Conservation (phyloP, 164 flowering plant genomes). For the Aristolochia fimbriata region DNA sequence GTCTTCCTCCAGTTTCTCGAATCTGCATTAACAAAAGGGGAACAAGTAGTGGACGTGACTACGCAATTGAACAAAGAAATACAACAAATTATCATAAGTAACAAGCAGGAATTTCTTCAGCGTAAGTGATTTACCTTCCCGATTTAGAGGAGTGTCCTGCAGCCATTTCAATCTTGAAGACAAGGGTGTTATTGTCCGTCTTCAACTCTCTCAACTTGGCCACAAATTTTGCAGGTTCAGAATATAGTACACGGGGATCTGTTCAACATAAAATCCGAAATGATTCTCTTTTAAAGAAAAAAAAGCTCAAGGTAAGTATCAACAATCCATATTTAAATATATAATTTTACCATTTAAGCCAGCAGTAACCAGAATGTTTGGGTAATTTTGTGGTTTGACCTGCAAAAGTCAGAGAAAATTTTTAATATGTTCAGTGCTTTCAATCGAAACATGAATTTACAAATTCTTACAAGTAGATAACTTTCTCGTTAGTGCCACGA, state of each 20-base stretch:
- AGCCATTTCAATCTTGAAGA: constrained; percentile 31
- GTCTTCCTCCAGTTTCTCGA: constrained; percentile 15
- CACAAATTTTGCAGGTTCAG: constrained; percentile 92
- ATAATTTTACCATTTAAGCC: constrained; percentile 62
- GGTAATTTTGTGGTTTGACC: constrained; percentile 75
- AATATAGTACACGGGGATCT: constrained; percentile 91
- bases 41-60: too few relatives aligned
- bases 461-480: too few relatives aligned
- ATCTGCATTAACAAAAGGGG: constrained; percentile 2
- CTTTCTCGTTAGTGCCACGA: too few relatives aligned
- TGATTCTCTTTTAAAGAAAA: not conserved
- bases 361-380: constrained; percentile 75
- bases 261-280: constrained; percentile 7
- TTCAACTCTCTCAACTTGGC: constrained; percentile 82
- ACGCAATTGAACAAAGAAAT: too few relatives aligned
- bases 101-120: not conserved
- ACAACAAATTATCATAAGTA: too few relatives aligned
- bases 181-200: constrained; percentile 53
- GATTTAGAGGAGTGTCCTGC: constrained; percentile 19
- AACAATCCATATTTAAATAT: not conserved
- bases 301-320: not conserved
- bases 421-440: too few relatives aligned
- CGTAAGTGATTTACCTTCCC: constrained; percentile 11
- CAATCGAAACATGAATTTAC: too few relatives aligned
- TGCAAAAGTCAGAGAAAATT: constrained; percentile 14